phyloP scores from a whole-genome alignment of 768 basidiomycete genomes.

The Hericium rajendrae region DNA sequence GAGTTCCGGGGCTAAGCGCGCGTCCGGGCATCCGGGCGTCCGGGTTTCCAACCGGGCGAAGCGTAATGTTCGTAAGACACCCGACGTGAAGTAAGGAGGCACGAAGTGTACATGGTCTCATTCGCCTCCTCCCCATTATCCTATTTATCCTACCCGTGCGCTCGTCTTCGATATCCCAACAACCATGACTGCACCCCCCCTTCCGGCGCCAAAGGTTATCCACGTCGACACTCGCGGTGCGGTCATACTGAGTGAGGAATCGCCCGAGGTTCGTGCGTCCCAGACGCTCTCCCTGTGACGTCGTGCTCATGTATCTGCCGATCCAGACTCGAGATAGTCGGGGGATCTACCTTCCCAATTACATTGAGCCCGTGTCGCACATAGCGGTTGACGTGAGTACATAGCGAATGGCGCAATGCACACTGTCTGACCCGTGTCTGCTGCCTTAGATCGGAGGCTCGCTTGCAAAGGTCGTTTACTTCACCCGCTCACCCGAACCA shows the following conservation, averaged over 20 bases:
- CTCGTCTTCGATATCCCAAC: not conserved
- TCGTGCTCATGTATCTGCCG: conserved; percentile 6
- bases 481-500: conserved; percentile 86
- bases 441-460: conserved; percentile 82
- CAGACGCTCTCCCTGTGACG: conserved; percentile 1
- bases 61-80: conserved; percentile 2
- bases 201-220: conserved; percentile 80
- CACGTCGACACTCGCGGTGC: conserved; percentile 94
- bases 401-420: conserved; percentile 1
- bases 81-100: not conserved
- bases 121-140: conserved; percentile 1
- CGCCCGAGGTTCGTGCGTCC: conserved; percentile 64
- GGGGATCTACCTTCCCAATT: conserved; percentile 95
- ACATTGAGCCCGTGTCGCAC: conserved; percentile 95
- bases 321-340: conserved; percentile 81
- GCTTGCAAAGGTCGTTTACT: conserved; percentile 96
- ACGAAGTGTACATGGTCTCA: conserved; percentile 6
- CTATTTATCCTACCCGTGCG: not conserved
- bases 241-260: conserved; percentile 87
- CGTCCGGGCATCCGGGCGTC: not conserved
- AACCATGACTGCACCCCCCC: conserved; percentile 34
- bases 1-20: not conserved
- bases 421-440: conserved; percentile 8
- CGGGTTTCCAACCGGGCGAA: not conserved
- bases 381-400: conserved; percentile 90